Conservation (phyloP, 208 protist species). For the Phytomonas francai region DNA sequence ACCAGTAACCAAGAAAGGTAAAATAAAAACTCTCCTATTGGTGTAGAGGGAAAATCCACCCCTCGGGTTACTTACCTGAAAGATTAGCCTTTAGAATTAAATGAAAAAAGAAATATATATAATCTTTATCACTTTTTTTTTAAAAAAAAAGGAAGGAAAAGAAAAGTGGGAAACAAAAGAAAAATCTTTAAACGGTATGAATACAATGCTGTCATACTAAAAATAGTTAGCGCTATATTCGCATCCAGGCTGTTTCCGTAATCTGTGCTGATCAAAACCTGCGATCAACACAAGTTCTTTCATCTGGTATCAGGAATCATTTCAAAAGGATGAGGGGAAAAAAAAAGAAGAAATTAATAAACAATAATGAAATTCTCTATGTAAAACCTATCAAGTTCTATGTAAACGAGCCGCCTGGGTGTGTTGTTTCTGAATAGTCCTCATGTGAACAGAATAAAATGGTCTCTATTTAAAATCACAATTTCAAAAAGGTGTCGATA, state of each 20-base stretch:
- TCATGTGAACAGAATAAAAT: neutral
- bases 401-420: neutral
- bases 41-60: neutral
- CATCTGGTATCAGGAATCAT: neutral
- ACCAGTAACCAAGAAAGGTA: neutral
- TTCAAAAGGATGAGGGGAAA: neutral
- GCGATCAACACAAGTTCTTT: constrained; percentile 8
- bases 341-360: constrained; percentile 10
- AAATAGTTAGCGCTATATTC: neutral
- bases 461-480: neutral
- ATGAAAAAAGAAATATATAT: neutral
- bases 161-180: neutral
- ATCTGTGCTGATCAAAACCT: neutral
- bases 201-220: neutral
- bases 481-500: neutral
- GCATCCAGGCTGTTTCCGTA: neutral
- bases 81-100: neutral
- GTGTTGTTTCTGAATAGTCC: neutral
- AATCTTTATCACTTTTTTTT: neutral
- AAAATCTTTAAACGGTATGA: neutral
- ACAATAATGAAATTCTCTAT: neutral
- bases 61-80: neutral
- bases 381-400: neutral
- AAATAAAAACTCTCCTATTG: neutral
- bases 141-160: neutral